Evolutionary conservation across 2,329 filamentous ascomycete species (phyloP), one percentile per base, ranked within the genome.

Genomic region (Calonectria hongkongensis): DNA sequence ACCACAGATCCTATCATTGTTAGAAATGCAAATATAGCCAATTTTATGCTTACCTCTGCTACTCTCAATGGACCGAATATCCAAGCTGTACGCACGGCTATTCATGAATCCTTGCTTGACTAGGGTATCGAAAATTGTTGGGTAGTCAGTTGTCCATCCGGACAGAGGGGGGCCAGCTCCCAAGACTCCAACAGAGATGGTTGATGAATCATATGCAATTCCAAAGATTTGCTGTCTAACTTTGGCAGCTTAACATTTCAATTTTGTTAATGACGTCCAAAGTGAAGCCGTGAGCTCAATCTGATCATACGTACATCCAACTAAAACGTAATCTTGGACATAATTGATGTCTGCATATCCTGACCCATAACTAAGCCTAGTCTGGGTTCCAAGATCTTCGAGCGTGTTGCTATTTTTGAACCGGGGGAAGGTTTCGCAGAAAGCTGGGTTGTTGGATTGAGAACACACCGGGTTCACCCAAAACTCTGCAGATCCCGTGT

Each of bases 391-490:
- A 25, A 81, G 72, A 72, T 82, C 74, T 25, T 79, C 75, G 43
- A 75, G 82, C 0, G 83, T 82, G 58, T 79, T 77, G 54, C 80
- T 83, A 47, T 75, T 73, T 16, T 76, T 80, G 45, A 83, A 84
- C 25, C 79, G 79, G 9, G 82, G 81, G 69, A 82, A 80, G 1
- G 58, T 63, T 18, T 74, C 36, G 74, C 83, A 85, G 36, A 82
- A 80, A 0, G 66, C 48, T 0, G 75, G 74, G 36, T 84, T 77
- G 7, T 72, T 64, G 1, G 83, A 76, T 50, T 82, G 82, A 65
- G 75, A 75, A 75, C 85, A 87, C 9, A 82, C 78, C 8, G 85
- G 85, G 68, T 86, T 85, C 45, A 87, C 83, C 85, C 85, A 87
- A 6, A 86, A 80, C 74, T 86, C 85, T 10, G 81, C 79, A 4